Percentiles rank a stretch among this genome's conserved stretches.
Conservation (phyloP, 2,329 filamentous ascomycete genomes). For the Phialocephala subalpina region DNA sequence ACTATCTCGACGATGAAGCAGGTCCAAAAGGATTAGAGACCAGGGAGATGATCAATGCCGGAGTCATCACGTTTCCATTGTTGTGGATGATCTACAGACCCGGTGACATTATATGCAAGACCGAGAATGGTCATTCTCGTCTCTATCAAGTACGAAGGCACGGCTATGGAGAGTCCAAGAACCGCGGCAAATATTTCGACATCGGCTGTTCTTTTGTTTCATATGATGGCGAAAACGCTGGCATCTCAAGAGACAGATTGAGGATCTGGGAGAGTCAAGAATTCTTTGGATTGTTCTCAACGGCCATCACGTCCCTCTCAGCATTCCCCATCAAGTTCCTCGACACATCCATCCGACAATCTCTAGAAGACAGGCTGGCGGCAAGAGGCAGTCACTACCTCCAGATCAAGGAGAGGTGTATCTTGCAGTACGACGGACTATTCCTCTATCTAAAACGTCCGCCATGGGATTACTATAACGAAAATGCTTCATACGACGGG, state of each 20-base stretch:
- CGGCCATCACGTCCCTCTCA: constrained; percentile 17
- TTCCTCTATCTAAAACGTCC: constrained; percentile 26
- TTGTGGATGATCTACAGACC: constrained; percentile 30
- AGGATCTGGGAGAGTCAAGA: constrained; percentile 26
- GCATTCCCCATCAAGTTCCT: constrained; percentile 24
- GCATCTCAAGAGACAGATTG: constrained; percentile 20
- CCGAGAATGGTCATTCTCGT: constrained; percentile 20
- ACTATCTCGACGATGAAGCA: constrained; percentile 26
- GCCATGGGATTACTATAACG: constrained; percentile 30
- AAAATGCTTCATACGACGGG: constrained; percentile 22
- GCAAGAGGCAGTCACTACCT: constrained; percentile 26
- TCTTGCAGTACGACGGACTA: constrained; percentile 28
- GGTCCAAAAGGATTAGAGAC: constrained; percentile 17
- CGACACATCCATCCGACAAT: neutral
- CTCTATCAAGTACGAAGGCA: constrained; percentile 21
- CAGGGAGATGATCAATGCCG: constrained; percentile 21
- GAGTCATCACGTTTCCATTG: constrained; percentile 23
- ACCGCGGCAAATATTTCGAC: constrained; percentile 27
- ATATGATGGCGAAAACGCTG: constrained; percentile 24
- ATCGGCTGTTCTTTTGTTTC: constrained; percentile 22
- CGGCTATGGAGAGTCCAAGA: constrained; percentile 25
- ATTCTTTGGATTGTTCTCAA: constrained; percentile 25
- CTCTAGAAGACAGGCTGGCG: constrained; percentile 10
- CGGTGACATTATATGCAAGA: constrained; percentile 24
- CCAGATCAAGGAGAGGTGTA: constrained; percentile 21